Evolutionary conservation across 805 yeast species (phyloP), one percentile per base, ranked within the genome.

Genomic region (Metschnikowia santaceciliae): DNA sequence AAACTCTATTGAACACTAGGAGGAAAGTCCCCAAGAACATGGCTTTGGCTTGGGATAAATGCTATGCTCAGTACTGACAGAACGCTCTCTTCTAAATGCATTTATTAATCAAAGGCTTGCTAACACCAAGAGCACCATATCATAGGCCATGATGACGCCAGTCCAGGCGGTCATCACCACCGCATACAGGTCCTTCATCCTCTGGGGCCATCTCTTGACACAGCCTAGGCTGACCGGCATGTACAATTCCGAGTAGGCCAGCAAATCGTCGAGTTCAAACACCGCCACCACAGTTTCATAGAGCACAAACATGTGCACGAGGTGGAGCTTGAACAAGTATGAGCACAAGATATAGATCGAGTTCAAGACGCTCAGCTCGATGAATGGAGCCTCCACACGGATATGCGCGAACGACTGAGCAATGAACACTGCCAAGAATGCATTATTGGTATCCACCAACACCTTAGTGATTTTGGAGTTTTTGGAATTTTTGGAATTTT

Each of bases 381-480:
- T 35, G 35, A 58, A 54, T 5, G 61, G 61, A 54, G 63, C 61
- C 33, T 54, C 52, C 47, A 58, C 46, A 41, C 63, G 65, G 8
- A 68, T 57, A 20, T 57, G 57, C n/a, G 66, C 49, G 53, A 69
- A 70, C 20, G 74, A 68, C 52, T 66, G 69, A 33, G 70, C 64
- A 35, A 71, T 64, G 54, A 71, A 60, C 10, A 70, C 58, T 1
- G 75, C 74, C 42, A 71, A 57, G 47, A 59, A 66, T 53, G 68
- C 69, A 51, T 69, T 68, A 57, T 71, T 71, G 22, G 63, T 57
- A 23, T 62, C 69, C 22, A 52, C 51, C 20, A 69, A 51, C 32
- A 62, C 11, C 20, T 8, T 32, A n/a, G 46, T 33, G 11, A 19
- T 19, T 13, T 13, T 37, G 2, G 23, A 5, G 8, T 2, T 19